Conservation (phyloP, 2,329 filamentous ascomycete species). For the Dothideomycetidae sp. region DNA sequence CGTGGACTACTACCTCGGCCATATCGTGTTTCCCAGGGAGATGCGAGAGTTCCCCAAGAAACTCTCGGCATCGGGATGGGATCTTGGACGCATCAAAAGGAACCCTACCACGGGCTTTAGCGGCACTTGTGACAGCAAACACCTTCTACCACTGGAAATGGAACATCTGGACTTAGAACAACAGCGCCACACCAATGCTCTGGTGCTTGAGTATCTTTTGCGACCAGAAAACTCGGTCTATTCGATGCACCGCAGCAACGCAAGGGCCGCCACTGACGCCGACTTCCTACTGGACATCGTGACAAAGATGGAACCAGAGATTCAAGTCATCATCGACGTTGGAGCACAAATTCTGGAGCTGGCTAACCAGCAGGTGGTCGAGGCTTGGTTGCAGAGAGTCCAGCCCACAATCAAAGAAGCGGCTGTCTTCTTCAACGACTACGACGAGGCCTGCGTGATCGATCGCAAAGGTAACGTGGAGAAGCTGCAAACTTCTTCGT, state of each 20-base stretch:
- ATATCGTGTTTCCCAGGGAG: constrained; percentile 50
- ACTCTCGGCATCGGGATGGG: constrained; percentile 53
- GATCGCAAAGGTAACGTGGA: constrained; percentile 35
- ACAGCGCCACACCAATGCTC: constrained; percentile 50
- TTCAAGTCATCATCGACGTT: constrained; percentile 53
- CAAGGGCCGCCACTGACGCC: neutral
- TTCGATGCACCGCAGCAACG: neutral
- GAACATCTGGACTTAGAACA: constrained; percentile 44
- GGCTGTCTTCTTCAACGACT: constrained; percentile 42
- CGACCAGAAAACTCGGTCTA: constrained; percentile 34
- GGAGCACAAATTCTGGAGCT: constrained; percentile 56
- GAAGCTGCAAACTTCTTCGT: constrained; percentile 44
- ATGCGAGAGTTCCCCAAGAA: constrained; percentile 52
- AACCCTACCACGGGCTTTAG: constrained; percentile 51
- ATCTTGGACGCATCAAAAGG: constrained; percentile 42
- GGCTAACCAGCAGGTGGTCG: constrained; percentile 40
- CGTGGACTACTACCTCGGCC: constrained; percentile 53
- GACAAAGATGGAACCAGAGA: constrained; percentile 22
- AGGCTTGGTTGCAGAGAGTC: constrained; percentile 35
- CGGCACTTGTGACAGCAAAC: constrained; percentile 53
- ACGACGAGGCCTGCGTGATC: constrained; percentile 42
- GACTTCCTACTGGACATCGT: constrained; percentile 34
- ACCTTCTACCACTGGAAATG: constrained; percentile 47
- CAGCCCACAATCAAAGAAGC: neutral
- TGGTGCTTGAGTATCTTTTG: constrained; percentile 48